These are phyloP conservation scores for Aspergillus biplanus DNA, from an alignment of 495 filamentous ascomycete genomes.

Conservation along the genomic window DNA sequence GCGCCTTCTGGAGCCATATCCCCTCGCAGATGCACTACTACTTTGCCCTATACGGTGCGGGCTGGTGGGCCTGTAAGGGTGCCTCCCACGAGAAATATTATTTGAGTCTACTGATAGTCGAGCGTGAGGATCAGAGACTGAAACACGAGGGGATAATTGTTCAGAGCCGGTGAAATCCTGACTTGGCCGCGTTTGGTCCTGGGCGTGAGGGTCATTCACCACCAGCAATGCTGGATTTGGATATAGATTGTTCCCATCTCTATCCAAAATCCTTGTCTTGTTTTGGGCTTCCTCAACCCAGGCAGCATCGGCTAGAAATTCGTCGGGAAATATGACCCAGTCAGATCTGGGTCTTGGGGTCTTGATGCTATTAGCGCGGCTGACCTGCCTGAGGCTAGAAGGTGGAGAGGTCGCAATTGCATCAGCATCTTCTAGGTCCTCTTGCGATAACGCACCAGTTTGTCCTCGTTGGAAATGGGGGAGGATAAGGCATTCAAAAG, in stretches of 20 bases:
- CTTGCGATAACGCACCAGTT: constrained; percentile 14
- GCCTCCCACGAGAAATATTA: constrained; percentile 39
- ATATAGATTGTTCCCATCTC: constrained; percentile 71
- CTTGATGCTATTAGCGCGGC: constrained; percentile 48
- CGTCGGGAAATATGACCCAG: constrained; percentile 76
- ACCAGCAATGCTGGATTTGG: constrained; percentile 40
- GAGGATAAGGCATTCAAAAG: constrained; percentile 55
- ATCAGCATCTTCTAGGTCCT: constrained; percentile 29
- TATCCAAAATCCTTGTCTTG: constrained; percentile 74
- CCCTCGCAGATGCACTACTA: constrained; percentile 33
- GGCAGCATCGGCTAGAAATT: constrained; percentile 80
- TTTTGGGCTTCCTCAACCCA: constrained; percentile 83
- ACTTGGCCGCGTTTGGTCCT: constrained; percentile 24
- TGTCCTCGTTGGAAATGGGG: constrained; percentile 55
- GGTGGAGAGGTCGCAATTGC: constrained; percentile 35
- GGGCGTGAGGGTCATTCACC: constrained; percentile 21
- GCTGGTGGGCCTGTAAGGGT: constrained; percentile 32
- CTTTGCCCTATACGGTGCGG: constrained; percentile 32
- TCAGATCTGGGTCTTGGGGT: constrained; percentile 70
- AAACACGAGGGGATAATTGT: constrained; percentile 33
- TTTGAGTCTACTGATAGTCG: constrained; percentile 36
- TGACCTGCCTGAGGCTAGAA: constrained; percentile 40
- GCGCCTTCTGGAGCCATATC: constrained; percentile 28
- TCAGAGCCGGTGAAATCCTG: constrained; percentile 22
- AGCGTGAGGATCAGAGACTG: constrained; percentile 35